phyloP scores from a whole-genome alignment of 2,329 filamentous ascomycete genomes.

The Epichloe baconii region DNA sequence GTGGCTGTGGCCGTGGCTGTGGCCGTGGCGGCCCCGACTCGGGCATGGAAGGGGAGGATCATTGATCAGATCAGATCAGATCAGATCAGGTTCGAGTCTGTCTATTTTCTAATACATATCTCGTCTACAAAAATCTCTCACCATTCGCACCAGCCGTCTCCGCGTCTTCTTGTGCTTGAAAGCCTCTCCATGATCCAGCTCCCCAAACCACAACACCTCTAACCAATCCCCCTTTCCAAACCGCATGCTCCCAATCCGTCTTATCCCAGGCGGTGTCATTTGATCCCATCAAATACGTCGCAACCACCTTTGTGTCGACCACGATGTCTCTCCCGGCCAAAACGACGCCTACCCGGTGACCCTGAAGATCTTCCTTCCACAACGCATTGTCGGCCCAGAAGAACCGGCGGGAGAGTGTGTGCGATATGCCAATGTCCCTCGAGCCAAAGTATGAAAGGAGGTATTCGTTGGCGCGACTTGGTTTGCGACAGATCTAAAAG shows the following conservation, averaged over 20 bases:
- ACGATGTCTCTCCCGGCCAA: slow-evolving; percentile 40
- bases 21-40: no score
- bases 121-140: neutral
- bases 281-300: slow-evolving; percentile 31
- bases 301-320: slow-evolving; percentile 38
- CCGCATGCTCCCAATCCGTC: slow-evolving; percentile 7
- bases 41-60: neutral
- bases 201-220: slow-evolving; percentile 41
- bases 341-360: slow-evolving; percentile 30
- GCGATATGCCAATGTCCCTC: slow-evolving; percentile 44
- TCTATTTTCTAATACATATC: no score
- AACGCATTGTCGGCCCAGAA: slow-evolving; percentile 49
- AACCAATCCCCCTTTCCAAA: slow-evolving; percentile 24
- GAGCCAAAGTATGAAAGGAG: slow-evolving; percentile 47
- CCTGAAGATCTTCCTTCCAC: slow-evolving; percentile 42
- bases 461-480: slow-evolving; percentile 39
- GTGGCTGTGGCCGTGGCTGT: no score
- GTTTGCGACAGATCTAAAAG: slow-evolving; percentile 23
- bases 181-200: slow-evolving; percentile 43
- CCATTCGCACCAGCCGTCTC: slow-evolving; percentile 14
- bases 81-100: no score
- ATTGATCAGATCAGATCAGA: no score
- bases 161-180: slow-evolving; percentile 27
- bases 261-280: slow-evolving; percentile 2
- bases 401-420: slow-evolving; percentile 44